These are phyloP conservation scores for Maudiozyma barnettii DNA, from an alignment of 805 yeast species.

Conservation along the genomic window DNA sequence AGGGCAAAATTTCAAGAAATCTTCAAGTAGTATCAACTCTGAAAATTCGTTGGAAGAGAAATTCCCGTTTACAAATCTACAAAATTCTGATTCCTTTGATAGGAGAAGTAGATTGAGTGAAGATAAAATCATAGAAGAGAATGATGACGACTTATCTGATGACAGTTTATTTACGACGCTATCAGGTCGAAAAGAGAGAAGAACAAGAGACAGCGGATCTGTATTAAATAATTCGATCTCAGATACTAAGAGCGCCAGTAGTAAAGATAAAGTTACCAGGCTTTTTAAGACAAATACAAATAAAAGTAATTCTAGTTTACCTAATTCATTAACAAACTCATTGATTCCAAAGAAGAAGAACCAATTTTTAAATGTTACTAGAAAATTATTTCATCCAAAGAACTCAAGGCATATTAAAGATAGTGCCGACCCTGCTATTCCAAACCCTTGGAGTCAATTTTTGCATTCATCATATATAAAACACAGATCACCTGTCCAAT, in stretches of 20 bases:
- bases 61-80: constrained; percentile 1
- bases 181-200: constrained; percentile 7
- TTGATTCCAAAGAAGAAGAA: constrained; percentile 10
- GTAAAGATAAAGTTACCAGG: constrained; percentile 10
- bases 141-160: constrained; percentile 3
- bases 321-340: constrained; percentile 10
- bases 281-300: constrained; percentile 9
- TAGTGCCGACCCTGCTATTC: constrained; percentile 16
- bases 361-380: constrained; percentile 16
- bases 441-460: constrained; percentile 25
- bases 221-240: constrained; percentile 1
- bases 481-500: constrained; percentile 26
- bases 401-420: constrained; percentile 15
- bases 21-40: constrained; percentile 3
- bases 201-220: constrained; percentile 6
- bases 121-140: constrained; percentile 1
- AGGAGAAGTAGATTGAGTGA: background rate
- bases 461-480: constrained; percentile 25
- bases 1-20: constrained; percentile 5
- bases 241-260: constrained; percentile 1
- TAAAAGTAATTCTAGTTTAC: constrained; percentile 7
- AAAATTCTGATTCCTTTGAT: constrained; percentile 4
- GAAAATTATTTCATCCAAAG: constrained; percentile 21
- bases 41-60: constrained; percentile 1
- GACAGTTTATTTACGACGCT: constrained; percentile 10